Conservation (phyloP, 2,329 filamentous ascomycete genomes). For the Cephalotrichum gorgonifer region DNA sequence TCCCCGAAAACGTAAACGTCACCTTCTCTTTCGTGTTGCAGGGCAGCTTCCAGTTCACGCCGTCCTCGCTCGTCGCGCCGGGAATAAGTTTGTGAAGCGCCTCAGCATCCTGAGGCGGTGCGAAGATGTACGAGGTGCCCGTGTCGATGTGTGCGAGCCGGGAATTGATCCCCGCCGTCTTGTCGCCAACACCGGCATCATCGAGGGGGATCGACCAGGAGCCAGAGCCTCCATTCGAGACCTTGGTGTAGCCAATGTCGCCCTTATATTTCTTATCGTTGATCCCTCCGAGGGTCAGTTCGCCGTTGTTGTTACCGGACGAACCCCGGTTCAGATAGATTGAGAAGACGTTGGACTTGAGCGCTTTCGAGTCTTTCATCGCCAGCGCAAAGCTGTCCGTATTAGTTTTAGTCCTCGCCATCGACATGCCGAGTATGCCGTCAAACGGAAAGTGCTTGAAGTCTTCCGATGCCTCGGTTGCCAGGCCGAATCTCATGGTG, state of each 20-base stretch:
- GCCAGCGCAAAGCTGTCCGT: slow-evolving; percentile 59
- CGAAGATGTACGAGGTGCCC: slow-evolving; percentile 70
- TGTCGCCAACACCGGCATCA: slow-evolving; percentile 52
- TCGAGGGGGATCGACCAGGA: slow-evolving; percentile 68
- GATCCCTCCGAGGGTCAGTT: slow-evolving; percentile 64
- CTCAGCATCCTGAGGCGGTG: slow-evolving; percentile 55
- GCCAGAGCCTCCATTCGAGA: slow-evolving; percentile 35
- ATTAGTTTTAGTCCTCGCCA: slow-evolving; percentile 43
- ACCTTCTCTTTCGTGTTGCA: slow-evolving; percentile 55
- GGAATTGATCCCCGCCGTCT: slow-evolving; percentile 42
- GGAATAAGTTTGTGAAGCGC: slow-evolving; percentile 59
- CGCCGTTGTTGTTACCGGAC: slow-evolving; percentile 60
- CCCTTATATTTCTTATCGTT: slow-evolving; percentile 59
- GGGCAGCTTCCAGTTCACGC: slow-evolving; percentile 59
- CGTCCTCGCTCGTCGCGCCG: slow-evolving; percentile 41
- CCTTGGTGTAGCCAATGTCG: slow-evolving; percentile 54
- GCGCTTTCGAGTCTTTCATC: slow-evolving; percentile 42
- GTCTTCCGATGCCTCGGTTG: slow-evolving; percentile 58
- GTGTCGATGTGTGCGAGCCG: slow-evolving; percentile 68
- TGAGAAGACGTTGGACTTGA: slow-evolving; percentile 57
- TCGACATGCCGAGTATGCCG: slow-evolving; percentile 72
- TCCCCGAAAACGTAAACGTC: slow-evolving; percentile 57
- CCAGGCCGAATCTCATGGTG: slow-evolving; percentile 61
- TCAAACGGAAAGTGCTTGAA: slow-evolving; percentile 77
- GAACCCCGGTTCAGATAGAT: slow-evolving; percentile 58